Evolutionary conservation across 2,329 filamentous ascomycete species (phyloP).

Genomic region (Penicillium italicum): DNA sequence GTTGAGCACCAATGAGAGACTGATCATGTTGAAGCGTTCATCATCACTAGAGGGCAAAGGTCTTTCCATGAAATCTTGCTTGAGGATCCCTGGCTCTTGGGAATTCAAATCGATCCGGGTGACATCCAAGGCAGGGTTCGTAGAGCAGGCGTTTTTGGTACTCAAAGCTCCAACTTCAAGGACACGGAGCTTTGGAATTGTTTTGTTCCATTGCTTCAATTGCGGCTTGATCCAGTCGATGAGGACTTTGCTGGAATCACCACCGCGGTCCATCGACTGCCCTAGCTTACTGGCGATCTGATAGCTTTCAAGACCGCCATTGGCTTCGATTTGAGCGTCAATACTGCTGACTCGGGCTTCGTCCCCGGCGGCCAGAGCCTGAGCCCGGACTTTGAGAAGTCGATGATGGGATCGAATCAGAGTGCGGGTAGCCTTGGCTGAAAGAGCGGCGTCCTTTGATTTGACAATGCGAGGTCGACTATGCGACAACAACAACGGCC

Average conservation of each 20-base stretch:
- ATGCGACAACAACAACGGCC: constrained; percentile 41
- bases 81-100: constrained; percentile 69
- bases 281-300: constrained; percentile 62
- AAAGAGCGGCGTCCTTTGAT: constrained; percentile 43
- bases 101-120: constrained; percentile 87
- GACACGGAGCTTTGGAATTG: constrained; percentile 54
- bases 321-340: constrained; percentile 50
- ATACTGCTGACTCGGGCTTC: constrained; percentile 42
- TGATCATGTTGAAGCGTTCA: constrained; percentile 82
- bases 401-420: constrained; percentile 60
- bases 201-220: constrained; percentile 23
- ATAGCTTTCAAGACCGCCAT: constrained; percentile 58
- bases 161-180: constrained; percentile 89
- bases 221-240: constrained; percentile 54
- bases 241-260: constrained; percentile 60
- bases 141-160: constrained; percentile 77
- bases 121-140: constrained; percentile 66
- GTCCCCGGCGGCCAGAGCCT: constrained; percentile 49
- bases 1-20: constrained; percentile 87
- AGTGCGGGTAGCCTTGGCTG: constrained; percentile 55
- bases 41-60: constrained; percentile 60
- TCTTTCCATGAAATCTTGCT: constrained; percentile 92
- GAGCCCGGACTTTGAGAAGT: constrained; percentile 55
- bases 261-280: constrained; percentile 58
- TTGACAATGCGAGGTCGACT: constrained; percentile 45